A percentile compares a stretch with the other conserved stretches of the same genome.
Evolutionary conservation across 345 rosid species (phyloP).

Genomic region (Noccaea caerulescens): DNA sequence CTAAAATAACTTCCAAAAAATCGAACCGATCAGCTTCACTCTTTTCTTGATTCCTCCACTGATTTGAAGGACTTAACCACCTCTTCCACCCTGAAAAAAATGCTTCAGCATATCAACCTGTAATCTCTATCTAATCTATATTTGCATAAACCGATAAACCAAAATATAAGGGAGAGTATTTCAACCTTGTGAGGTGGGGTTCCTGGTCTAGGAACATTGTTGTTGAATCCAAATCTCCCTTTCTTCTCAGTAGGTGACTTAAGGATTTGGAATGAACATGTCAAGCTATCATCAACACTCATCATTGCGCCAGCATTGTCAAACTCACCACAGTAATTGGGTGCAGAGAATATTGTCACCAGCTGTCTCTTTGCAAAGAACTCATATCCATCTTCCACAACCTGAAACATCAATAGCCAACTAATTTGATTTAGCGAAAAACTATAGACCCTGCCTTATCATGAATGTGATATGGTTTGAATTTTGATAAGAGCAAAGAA

Average conservation of each 20-base stretch:
- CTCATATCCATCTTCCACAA: slow-evolving; percentile 30
- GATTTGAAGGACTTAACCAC: slow-evolving; percentile 19
- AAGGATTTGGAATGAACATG: slow-evolving; percentile 30
- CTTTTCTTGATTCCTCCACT: slow-evolving; percentile 8
- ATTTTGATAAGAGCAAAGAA: background rate
- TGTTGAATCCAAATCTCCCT: slow-evolving; percentile 22
- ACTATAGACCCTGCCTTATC: background rate
- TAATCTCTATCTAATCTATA: background rate
- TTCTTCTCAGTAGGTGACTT: slow-evolving; percentile 28
- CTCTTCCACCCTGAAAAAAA: slow-evolving; percentile 32
- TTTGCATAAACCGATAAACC: background rate
- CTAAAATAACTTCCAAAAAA: background rate
- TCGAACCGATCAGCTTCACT: slow-evolving; percentile 20
- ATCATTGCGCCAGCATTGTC: slow-evolving; percentile 32
- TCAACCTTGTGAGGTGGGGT: slow-evolving; percentile 33
- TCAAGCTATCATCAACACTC: slow-evolving; percentile 34
- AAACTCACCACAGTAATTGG: slow-evolving; percentile 31
- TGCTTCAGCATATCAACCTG: background rate
- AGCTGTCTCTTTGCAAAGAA: slow-evolving; percentile 33
- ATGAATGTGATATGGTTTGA: background rate
- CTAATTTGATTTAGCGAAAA: background rate
- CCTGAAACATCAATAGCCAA: background rate
- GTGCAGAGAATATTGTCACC: slow-evolving; percentile 30
- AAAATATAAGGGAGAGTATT: background rate
- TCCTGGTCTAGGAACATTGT: slow-evolving; percentile 23